phyloP scores from a whole-genome alignment of 1,284 basidiomycete species.

The Tilletia caries region DNA sequence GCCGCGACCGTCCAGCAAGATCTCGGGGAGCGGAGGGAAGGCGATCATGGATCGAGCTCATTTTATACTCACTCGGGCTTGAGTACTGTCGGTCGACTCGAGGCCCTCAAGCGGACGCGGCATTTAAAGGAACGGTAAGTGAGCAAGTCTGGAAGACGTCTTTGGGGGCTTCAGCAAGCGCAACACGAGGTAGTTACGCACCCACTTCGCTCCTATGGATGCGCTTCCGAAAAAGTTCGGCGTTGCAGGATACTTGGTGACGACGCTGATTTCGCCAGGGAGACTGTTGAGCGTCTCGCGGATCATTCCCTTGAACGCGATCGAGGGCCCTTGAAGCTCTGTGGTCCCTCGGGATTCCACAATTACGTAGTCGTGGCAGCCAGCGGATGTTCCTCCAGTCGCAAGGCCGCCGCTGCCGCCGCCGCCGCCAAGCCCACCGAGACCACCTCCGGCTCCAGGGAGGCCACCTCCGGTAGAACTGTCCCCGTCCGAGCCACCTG shows the following conservation, averaged over 20 bases:
- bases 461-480: no score
- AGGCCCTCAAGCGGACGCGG: slow-evolving; percentile 31
- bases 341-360: neutral
- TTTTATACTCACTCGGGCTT: slow-evolving; percentile 16
- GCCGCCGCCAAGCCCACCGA: no score
- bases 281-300: neutral
- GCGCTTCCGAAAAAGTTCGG: neutral
- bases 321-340: neutral
- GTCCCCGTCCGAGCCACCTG: no score
- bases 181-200: neutral
- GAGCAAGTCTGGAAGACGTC: slow-evolving; percentile 28
- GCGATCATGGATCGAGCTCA: neutral
- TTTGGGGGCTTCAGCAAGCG: no score
- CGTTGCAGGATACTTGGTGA: neutral
- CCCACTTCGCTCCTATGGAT: neutral
- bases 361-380: neutral
- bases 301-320: neutral
- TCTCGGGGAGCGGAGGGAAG: slow-evolving; percentile 4
- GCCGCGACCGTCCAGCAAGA: neutral
- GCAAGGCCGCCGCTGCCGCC: no score
- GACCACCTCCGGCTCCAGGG: no score
- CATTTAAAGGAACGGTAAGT: slow-evolving; percentile 43
- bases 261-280: neutral
- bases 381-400: no score
- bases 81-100: slow-evolving; percentile 27